These are phyloP conservation scores for Colletotrichum sublineola DNA, from an alignment of 2,329 filamentous ascomycete genomes.

Conservation along the genomic window DNA sequence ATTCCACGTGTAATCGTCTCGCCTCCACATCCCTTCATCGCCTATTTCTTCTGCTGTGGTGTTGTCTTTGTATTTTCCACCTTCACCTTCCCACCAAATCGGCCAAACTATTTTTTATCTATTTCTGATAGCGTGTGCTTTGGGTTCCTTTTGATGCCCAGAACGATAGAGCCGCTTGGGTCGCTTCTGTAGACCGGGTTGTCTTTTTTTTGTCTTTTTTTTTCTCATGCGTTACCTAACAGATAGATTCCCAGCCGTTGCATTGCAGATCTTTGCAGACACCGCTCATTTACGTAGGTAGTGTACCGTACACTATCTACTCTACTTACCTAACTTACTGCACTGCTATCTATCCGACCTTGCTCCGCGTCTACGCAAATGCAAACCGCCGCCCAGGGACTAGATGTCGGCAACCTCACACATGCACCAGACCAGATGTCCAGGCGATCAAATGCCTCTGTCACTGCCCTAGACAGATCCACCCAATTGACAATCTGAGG, in stretches of 20 bases:
- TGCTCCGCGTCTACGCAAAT: background rate
- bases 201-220: background rate
- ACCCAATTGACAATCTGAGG: too few species aligned
- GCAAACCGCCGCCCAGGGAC: background rate
- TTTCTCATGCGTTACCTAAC: background rate
- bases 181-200: background rate
- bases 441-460: background rate
- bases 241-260: background rate
- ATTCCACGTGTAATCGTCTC: conserved; percentile 10
- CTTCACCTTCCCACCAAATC: too few species aligned
- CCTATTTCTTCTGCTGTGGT: background rate
- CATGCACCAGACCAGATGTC: too few species aligned
- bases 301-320: background rate
- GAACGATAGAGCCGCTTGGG: background rate
- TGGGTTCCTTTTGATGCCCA: background rate
- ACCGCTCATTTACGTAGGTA: background rate
- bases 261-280: background rate
- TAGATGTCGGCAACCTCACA: background rate
- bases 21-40: background rate
- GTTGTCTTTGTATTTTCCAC: background rate
- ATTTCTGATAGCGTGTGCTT: background rate
- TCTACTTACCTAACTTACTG: background rate
- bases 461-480: background rate
- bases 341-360: background rate
- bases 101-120: background rate